phyloP scores from a whole-genome alignment of 305 asterid species.

The Fraxinus ornus region DNA sequence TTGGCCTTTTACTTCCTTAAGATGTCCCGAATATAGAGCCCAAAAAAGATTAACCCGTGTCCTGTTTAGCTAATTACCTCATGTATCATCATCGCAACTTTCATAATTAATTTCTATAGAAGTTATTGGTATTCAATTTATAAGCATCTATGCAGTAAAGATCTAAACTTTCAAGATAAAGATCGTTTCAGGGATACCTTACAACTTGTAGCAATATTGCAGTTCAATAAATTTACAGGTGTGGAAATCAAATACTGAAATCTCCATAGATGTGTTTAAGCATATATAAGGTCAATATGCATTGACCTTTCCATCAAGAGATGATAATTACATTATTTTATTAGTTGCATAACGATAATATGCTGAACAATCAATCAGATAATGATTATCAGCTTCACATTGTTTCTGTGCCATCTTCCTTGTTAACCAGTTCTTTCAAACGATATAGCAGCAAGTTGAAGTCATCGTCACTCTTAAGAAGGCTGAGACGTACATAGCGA shows the following conservation, averaged over 20 bases:
- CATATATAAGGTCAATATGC: neutral
- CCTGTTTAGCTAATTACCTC: no score
- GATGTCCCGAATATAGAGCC: no score
- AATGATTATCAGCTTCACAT: neutral
- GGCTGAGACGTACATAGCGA: slow-evolving; percentile 49
- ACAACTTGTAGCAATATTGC: neutral
- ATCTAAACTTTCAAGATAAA: neutral
- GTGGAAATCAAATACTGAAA: neutral
- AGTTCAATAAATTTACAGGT: neutral
- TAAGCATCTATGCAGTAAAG: neutral
- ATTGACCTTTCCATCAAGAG: neutral
- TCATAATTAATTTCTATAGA: no score
- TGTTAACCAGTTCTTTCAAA: slow-evolving; percentile 25
- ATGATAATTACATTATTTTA: neutral
- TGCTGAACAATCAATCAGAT: neutral
- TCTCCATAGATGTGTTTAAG: neutral
- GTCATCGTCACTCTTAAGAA: slow-evolving; percentile 45
- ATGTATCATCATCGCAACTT: no score
- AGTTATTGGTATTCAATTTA: neutral
- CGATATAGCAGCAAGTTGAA: slow-evolving; percentile 34
- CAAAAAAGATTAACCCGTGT: no score
- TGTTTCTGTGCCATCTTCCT: slow-evolving; percentile 12
- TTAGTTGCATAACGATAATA: neutral
- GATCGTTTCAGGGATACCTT: neutral
- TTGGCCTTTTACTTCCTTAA: no score